Base-by-base conservation (phyloP, 2,329 filamentous ascomycete species). In the Colletotrichum endophyticum region DNA sequence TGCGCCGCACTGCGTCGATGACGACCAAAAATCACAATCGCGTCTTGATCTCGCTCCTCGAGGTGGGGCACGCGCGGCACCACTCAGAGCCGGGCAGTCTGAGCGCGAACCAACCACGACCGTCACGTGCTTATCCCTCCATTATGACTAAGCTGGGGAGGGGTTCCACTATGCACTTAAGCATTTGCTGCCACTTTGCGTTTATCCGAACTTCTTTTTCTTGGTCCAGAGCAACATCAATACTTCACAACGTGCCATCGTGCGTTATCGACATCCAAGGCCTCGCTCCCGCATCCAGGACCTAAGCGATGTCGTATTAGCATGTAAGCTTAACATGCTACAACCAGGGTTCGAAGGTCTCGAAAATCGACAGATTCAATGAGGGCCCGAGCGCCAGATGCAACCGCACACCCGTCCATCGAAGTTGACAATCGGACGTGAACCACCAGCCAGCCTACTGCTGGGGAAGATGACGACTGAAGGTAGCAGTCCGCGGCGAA, bases 91-190 rank as follows among this genome's bases (percentile, higher is more conserved):
- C 8, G 12, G 34, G n/a, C 72, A 30, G 28, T 12, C 68, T 59
- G 57, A 68, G 74, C 66, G 74, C 66, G 72, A 70, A 70, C 57
- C 28, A 16, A 49, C 36, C 74, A 63, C 71, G 73, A 32, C 19
- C 4, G 11, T 66, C 73, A 75, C 70, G 73, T 75, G 73, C 1
- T 27, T 9, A 32, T 32, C n/a, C 11, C 1, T 22, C 6, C 11
- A 12, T 1, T 4, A 0, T 22, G 44, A 53, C 44, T 53, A 53
- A 53, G 39, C n/a, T n/a, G n/a, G n/a, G n/a, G n/a, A n/a, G n/a
- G n/a, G n/a, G n/a, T n/a, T n/a, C n/a, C 44, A 22, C 6, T 22
- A 53, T 53, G 44, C n/a, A 53, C n/a, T 53, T 53, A 53, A 3
- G 6, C 44, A 13, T n/a, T 7, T 2, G 0, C 1, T 6, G 6